Evolutionary conservation across 257 asterid species (phyloP), one percentile per base, ranked within the genome.

Genomic region (Anisodus tanguticus): DNA sequence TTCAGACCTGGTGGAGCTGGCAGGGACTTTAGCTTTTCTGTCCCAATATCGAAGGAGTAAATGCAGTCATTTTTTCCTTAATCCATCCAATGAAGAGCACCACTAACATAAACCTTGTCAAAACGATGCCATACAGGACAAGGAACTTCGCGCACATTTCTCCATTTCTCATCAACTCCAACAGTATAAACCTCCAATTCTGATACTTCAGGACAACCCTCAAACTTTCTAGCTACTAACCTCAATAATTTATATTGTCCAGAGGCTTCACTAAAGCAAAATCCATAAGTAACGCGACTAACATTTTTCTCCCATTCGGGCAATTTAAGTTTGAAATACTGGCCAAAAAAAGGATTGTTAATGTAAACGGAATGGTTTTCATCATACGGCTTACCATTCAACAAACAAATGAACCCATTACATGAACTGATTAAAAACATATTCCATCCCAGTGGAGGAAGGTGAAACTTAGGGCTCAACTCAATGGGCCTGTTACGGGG

Each of bases 331-430:
- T 68, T 9, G 22, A 68, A 37, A 37, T 68, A 68, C 13, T 68
- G 26, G 12, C 51, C 51, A 22, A 68, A 37, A 68, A 37, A 22
- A 37, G 51, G 76, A 68, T 37, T 68, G 5, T 5, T 6, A 37
- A 68, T 15, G 10, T 68, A 37, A 68, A 68, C 2, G 0, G 3
- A 37, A 68, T 68, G 76, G 0, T 68, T 39, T 4, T 15, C 47
- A 22, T 8, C 11, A 9, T 8, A 0, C 0, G 2, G 1, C 0
- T 0, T 0, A 62, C 69, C 69, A 62, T 22, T 4, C 37, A 0
- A 0, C 8, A 62, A 22, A 0, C 69, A 62, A 22, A 10, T 22
- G 16, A 62, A 0, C 3, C 39, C 39, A 22, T 62, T 22, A 22
- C 69, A 62, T 5, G 2, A 62, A 9, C 13, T 37, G 1, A 62